Conservation (phyloP, 371 early-diverging fungal species). For the Chytridiales sp. region DNA sequence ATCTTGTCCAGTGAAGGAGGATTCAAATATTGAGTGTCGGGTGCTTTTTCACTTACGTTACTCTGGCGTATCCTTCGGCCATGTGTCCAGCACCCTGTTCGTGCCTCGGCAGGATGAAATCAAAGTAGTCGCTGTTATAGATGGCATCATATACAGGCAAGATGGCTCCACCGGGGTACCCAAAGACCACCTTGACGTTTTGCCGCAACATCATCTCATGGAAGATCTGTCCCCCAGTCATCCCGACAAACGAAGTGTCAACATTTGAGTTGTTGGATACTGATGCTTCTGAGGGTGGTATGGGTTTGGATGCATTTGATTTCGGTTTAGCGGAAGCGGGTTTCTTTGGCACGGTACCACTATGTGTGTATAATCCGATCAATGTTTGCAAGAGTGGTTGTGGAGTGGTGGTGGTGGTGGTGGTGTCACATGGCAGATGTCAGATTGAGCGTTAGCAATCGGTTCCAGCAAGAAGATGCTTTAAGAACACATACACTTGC, state of each 20-base stretch:
- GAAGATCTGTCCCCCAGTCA: conserved; percentile 97
- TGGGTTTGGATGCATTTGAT: not conserved
- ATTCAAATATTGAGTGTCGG: not conserved
- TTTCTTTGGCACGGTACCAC: not conserved
- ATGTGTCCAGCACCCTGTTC: conserved; percentile 98
- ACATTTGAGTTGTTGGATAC: not conserved
- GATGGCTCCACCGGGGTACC: conserved; percentile 97
- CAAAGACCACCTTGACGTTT: conserved; percentile 89
- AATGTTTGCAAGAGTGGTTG: not conserved
- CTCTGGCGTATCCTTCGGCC: conserved; percentile 96
- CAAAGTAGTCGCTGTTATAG: conserved; percentile 89
- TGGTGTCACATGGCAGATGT: not conserved
- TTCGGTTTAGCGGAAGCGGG: not conserved
- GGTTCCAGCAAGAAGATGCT: too few relatives aligned
- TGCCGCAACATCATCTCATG: conserved; percentile 97
- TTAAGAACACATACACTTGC: too few relatives aligned
- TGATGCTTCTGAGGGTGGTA: not conserved
- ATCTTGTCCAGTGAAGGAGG: not conserved
- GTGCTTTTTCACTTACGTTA: conserved; percentile 59
- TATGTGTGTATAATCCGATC: not conserved
- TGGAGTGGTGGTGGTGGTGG: conserved; percentile 2
- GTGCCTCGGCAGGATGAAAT: conserved; percentile 92
- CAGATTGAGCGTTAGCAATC: too few relatives aligned
- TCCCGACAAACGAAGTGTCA: conserved; percentile 64
- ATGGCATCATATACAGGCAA: conserved; percentile 97